phyloP scores from a whole-genome alignment of 768 basidiomycete genomes.

The Leccinum imitatum region DNA sequence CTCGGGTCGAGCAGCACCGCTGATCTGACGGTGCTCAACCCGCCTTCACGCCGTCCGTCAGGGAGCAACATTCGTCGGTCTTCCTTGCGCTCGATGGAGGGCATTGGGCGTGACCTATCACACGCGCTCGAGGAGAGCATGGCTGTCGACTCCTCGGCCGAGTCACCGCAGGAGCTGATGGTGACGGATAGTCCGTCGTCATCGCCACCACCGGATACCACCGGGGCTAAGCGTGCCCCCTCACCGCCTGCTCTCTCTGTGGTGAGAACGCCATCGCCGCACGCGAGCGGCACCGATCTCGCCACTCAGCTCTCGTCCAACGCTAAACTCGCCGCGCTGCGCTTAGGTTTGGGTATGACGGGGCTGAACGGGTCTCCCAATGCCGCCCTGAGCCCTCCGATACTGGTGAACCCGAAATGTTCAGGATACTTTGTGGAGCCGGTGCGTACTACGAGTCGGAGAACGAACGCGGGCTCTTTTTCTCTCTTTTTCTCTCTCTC shows the following conservation, averaged over 20 bases:
- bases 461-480: neutral
- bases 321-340: conserved; percentile 51
- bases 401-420: conserved; percentile 77
- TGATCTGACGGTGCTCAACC: neutral
- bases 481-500: neutral
- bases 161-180: neutral
- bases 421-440: conserved; percentile 98
- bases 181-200: neutral
- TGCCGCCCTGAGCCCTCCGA: conserved; percentile 51
- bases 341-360: conserved; percentile 34
- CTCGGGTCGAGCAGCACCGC: neutral
- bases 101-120: conserved; percentile 31
- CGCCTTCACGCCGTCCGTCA: conserved; percentile 11
- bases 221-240: conserved; percentile 5
- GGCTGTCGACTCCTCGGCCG: neutral
- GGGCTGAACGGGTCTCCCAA: conserved; percentile 16
- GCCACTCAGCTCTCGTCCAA: conserved; percentile 45
- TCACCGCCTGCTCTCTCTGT: neutral
- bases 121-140: conserved; percentile 31
- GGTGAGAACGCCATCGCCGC: neutral
- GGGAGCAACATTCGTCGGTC: conserved; percentile 14
- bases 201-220: neutral
- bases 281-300: conserved; percentile 35
- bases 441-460: conserved; percentile 25
- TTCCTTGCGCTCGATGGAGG: conserved; percentile 32